Base-by-base conservation (phyloP, 345 rosid genomes). In the Eucalyptus cloeziana region DNA sequence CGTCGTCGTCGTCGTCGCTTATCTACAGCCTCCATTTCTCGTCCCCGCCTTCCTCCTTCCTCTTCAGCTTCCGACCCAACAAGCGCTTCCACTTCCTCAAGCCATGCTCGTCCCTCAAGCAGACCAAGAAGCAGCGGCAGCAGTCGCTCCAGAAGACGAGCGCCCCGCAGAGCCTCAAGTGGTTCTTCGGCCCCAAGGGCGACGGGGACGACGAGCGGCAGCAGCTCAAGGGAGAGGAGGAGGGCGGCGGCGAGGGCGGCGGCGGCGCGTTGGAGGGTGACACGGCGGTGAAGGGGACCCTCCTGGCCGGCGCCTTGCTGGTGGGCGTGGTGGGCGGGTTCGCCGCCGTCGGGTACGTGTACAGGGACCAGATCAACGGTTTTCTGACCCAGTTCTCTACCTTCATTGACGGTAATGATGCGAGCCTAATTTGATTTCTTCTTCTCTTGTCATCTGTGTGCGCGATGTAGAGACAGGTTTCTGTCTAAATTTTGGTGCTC, bases 241-340 rank as follows among this genome's bases (percentile, higher is more conserved):
- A 89, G 67, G 49, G 11, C 79, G 25, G 76, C 44, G 44, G 24
- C 30, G 88, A 52, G 27, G 93, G 85, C 22, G 92, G 40, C 10
- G 91, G 87, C 14, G 91, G 80, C 81, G 93, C 91, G 44, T 85
- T 93, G 86, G 95, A 93, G 8, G 96, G 94, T 45, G 95, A 93
- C 13, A 90, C 95, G 43, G 98, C 99, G 17, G 62, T 97, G 49
- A 96, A 92, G 87, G 99, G 99, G 10, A 94, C 99, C 67, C 86
- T 98, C 62, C 91, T 98, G 91, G 99, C 98, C 8, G 99, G 98
- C 8, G 94, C 96, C 14, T 91, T 98, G 90, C 94, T 98, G 47
- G 92, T 98, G 44, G 99, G 98, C 79, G 93, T 94, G 87, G 97
- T 98, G 88, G 99, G 98, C 90, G 99, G 99, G 21, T 96, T 96